Conservation (phyloP, 2,329 filamentous ascomycete species). For the Claviceps africana region DNA sequence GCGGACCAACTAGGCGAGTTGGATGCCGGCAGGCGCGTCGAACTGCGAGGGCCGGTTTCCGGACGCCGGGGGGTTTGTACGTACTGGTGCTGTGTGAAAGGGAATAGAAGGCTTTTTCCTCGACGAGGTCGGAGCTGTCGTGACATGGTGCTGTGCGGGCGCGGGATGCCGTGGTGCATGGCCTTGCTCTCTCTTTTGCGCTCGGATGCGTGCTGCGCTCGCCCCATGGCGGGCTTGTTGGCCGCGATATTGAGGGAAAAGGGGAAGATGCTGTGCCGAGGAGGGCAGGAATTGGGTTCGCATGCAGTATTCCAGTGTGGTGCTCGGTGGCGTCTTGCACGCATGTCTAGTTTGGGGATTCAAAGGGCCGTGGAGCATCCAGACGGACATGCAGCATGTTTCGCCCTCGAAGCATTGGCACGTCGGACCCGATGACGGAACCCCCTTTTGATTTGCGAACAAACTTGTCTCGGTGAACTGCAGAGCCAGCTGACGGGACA, state of each 20-base stretch:
- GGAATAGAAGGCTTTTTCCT: background rate
- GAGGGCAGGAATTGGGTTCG: background rate
- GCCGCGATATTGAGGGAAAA: background rate
- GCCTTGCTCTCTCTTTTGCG: no score
- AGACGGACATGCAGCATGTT: no score
- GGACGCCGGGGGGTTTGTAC: slow-evolving; percentile 1
- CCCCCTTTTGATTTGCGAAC: background rate
- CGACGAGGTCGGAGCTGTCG: background rate
- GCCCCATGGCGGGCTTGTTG: background rate
- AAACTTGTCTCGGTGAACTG: background rate
- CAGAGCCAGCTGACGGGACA: no score
- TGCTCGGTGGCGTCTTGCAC: no score
- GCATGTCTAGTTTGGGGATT: no score
- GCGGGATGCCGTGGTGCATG: no score
- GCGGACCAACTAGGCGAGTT: slow-evolving; percentile 58
- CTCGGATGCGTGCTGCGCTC: background rate
- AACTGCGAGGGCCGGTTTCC: background rate
- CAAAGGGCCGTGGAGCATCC: no score
- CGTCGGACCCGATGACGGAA: background rate
- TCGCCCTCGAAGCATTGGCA: background rate
- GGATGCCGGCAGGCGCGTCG: background rate
- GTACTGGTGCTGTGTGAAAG: background rate
- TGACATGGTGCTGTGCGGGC: background rate
- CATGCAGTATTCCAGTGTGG: no score
- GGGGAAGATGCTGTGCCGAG: background rate